Percentiles rank a stretch among this genome's conserved stretches.
Evolutionary conservation across 1,139 yeast genomes (phyloP).

Genomic region (Geotrichum bryndzae): DNA sequence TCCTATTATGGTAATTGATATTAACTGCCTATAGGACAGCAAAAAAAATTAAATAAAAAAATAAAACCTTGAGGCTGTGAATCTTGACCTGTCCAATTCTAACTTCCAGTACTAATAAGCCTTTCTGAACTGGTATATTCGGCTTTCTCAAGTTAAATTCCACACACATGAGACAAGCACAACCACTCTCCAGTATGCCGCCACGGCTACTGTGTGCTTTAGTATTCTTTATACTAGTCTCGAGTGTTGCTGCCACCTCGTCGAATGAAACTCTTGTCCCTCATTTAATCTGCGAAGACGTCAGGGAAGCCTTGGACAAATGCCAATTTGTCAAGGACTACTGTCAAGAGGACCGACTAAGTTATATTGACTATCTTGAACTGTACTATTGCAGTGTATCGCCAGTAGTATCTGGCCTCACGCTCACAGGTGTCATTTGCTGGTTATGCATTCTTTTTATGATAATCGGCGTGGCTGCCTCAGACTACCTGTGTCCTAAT

Average conservation of each 20-base stretch:
- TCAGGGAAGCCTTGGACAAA: slow-evolving; percentile 26
- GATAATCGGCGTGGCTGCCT: slow-evolving; percentile 65
- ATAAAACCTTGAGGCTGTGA: not conserved
- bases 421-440: slow-evolving; percentile 19
- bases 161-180: not conserved
- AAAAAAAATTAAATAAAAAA: too few species aligned
- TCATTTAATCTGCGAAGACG: slow-evolving; percentile 19
- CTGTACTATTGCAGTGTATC: slow-evolving; percentile 32
- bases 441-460: slow-evolving; percentile 47
- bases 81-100: not conserved
- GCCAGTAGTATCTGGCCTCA: slow-evolving; percentile 17
- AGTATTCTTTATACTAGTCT: not conserved
- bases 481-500: slow-evolving; percentile 72
- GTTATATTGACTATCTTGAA: slow-evolving; percentile 32
- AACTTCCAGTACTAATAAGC: not conserved
- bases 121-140: not conserved
- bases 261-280: not conserved
- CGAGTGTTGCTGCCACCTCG: slow-evolving; percentile 3
- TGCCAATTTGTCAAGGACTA: slow-evolving; percentile 33
- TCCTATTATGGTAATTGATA: not conserved
- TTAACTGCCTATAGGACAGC: not conserved
- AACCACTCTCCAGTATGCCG: not conserved
- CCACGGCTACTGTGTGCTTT: not conserved
- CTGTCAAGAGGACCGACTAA: slow-evolving; percentile 30
- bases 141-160: not conserved